Percentiles rank a stretch among this genome's conserved stretches.
Evolutionary conservation across 306 rosid species (phyloP).

Genomic region (Luffa aegyptiaca): DNA sequence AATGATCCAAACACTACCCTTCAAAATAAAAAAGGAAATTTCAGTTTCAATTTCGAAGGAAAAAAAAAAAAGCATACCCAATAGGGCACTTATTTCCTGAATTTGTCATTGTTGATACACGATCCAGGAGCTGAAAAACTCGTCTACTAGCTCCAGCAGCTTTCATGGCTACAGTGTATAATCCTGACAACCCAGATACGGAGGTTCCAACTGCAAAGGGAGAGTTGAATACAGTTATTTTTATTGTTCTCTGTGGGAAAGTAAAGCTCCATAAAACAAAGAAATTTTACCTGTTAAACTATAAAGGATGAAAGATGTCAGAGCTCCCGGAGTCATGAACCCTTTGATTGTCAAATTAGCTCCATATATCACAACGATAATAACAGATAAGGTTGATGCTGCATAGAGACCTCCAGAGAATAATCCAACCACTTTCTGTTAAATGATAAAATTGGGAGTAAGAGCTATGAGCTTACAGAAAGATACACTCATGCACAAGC

Average conservation of each 20-base stretch:
- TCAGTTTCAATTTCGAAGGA: neutral
- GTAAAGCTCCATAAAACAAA: neutral
- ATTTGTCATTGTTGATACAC: conserved; percentile 53
- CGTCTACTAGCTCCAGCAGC: conserved; percentile 88
- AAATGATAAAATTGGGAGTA: neutral
- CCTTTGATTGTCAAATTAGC: conserved; percentile 69
- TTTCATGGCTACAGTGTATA: conserved; percentile 65
- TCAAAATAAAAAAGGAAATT: neutral
- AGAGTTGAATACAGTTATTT: neutral
- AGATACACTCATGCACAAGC: neutral
- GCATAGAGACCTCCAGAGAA: conserved; percentile 78
- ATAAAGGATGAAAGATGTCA: conserved; percentile 81
- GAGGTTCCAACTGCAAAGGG: conserved; percentile 55
- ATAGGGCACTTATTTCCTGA: conserved; percentile 61
- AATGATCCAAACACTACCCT: neutral
- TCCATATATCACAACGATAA: conserved; percentile 67
- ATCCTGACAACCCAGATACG: conserved; percentile 62
- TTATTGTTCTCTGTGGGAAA: neutral
- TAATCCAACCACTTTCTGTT: conserved; percentile 66
- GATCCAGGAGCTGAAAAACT: conserved; percentile 75
- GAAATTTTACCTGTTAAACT: conserved; percentile 60
- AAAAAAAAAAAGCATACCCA: conserved; percentile 36
- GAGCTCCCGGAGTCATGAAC: conserved; percentile 55
- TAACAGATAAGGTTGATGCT: conserved; percentile 66
- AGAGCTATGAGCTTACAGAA: neutral